phyloP scores from a whole-genome alignment of 768 basidiomycete species.

The Mycena sanguinolenta region DNA sequence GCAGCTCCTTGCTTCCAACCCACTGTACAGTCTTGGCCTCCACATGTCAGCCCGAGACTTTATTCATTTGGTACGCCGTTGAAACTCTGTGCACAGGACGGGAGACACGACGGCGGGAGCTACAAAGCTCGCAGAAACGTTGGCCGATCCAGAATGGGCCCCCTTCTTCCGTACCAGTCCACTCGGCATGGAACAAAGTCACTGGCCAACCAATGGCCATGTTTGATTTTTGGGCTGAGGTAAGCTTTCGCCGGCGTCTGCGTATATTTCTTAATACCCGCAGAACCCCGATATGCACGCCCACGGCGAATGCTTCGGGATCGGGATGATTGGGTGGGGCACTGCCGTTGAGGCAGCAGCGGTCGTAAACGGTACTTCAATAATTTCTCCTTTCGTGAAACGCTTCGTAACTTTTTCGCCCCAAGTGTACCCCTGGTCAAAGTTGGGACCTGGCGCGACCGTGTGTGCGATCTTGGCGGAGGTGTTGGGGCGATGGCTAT shows the following conservation, averaged over 20 bases:
- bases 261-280: neutral
- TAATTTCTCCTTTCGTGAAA: neutral
- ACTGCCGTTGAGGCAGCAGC: conserved; percentile 31
- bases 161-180: conserved; percentile 31
- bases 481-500: conserved; percentile 47
- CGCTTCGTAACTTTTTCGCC: neutral
- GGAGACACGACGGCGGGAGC: conserved; percentile 32
- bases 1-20: conserved; percentile 33
- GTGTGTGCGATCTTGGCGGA: conserved; percentile 49
- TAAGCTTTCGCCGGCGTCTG: neutral
- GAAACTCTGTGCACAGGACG: conserved; percentile 8
- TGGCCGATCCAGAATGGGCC: conserved; percentile 33
- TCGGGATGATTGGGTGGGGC: conserved; percentile 36
- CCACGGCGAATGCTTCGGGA: conserved; percentile 31
- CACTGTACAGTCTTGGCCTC: conserved; percentile 33
- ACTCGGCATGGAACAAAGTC: conserved; percentile 30
- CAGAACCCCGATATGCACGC: conserved; percentile 26
- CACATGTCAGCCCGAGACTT: conserved; percentile 17
- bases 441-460: conserved; percentile 38
- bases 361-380: conserved; percentile 21
- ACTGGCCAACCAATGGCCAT: conserved; percentile 28
- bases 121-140: conserved; percentile 25
- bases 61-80: neutral
- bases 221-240: conserved; percentile 36
- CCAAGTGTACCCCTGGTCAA: conserved; percentile 46